These are phyloP conservation scores for Penicillium nordicum DNA, from an alignment of 2,329 filamentous ascomycete species.

Conservation along the genomic window DNA sequence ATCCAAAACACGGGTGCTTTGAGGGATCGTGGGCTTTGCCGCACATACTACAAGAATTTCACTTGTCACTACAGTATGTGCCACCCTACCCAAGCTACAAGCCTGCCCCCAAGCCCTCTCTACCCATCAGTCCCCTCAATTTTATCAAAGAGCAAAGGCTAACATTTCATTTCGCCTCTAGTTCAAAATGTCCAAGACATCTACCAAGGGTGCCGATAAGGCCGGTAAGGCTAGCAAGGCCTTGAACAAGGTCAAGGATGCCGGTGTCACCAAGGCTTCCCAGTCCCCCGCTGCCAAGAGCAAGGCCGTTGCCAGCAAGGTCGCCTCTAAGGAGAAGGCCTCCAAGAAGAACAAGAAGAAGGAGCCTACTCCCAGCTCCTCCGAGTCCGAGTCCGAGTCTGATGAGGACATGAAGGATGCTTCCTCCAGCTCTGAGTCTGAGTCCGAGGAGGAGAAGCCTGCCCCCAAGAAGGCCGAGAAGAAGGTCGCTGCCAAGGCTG, in stretches of 20 bases:
- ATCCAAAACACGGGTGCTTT: slow-evolving; percentile 33
- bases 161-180: slow-evolving; percentile 14
- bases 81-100: slow-evolving; percentile 11
- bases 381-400: slow-evolving; percentile 31
- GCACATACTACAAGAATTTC: slow-evolving; percentile 28
- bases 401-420: slow-evolving; percentile 39
- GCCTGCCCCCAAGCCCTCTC: slow-evolving; percentile 8
- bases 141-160: slow-evolving; percentile 11
- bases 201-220: slow-evolving; percentile 42
- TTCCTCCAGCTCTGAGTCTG: slow-evolving; percentile 24
- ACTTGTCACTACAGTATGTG: slow-evolving; percentile 16
- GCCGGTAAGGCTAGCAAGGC: slow-evolving; percentile 36
- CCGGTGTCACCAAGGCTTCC: slow-evolving; percentile 45
- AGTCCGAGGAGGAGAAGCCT: slow-evolving; percentile 29
- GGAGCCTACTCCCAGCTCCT: slow-evolving; percentile 35
- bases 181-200: slow-evolving; percentile 45
- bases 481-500: slow-evolving; percentile 28
- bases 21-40: slow-evolving; percentile 38
- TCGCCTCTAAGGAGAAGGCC: slow-evolving; percentile 40
- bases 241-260: slow-evolving; percentile 48
- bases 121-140: neutral
- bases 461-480: slow-evolving; percentile 28
- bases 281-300: slow-evolving; percentile 45
- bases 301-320: slow-evolving; percentile 44
- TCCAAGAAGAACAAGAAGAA: slow-evolving; percentile 45